Evolutionary conservation across 345 rosid genomes (phyloP).

Genomic region (Populus nigra): DNA sequence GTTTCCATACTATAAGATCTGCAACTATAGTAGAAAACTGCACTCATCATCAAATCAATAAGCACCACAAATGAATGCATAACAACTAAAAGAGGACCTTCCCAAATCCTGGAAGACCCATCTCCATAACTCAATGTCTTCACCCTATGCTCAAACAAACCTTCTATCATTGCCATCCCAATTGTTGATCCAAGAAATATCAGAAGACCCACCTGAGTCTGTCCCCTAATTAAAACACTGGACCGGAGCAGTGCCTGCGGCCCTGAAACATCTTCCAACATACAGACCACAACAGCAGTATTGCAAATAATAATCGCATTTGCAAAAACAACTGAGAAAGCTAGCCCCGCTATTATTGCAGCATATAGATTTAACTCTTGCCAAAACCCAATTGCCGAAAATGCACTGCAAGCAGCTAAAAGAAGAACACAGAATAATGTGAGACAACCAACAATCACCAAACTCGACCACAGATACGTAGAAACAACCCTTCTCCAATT

Average conservation of each 20-base stretch:
- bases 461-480: constrained; percentile 70
- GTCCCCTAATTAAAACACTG: constrained; percentile 65
- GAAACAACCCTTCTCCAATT: constrained; percentile 64
- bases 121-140: constrained; percentile 87
- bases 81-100: constrained; percentile 78
- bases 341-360: constrained; percentile 51
- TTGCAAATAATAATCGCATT: constrained; percentile 69
- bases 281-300: constrained; percentile 63
- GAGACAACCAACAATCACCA: constrained; percentile 59
- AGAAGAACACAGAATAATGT: constrained; percentile 63
- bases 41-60: constrained; percentile 80
- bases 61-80: constrained; percentile 90
- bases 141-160: constrained; percentile 90
- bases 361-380: constrained; percentile 57
- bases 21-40: constrained; percentile 88
- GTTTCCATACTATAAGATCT: constrained; percentile 56
- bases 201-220: constrained; percentile 85
- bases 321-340: constrained; percentile 80
- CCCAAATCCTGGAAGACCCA: constrained; percentile 90
- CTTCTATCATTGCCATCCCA: constrained; percentile 70
- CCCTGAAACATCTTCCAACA: constrained; percentile 87
- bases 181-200: constrained; percentile 81
- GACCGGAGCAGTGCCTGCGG: constrained; percentile 65
- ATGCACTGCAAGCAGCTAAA: constrained; percentile 45
- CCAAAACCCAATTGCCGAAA: constrained; percentile 52